phyloP scores from a whole-genome alignment of 352 stramenopile species.

The Phytophthora pini region DNA sequence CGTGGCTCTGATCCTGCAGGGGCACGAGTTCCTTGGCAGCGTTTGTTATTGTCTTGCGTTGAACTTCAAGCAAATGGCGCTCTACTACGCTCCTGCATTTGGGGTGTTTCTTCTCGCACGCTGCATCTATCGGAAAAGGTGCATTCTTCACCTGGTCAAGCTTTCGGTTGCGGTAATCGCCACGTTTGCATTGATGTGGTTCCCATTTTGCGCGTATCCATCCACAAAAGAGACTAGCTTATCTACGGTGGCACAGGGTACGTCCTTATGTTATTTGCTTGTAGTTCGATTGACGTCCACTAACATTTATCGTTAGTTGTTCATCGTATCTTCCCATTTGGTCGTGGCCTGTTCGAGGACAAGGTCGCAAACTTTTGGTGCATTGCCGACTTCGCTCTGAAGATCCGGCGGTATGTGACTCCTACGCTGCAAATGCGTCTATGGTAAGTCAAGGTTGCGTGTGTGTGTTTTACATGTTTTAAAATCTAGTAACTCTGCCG shows the following conservation, averaged over 20 bases:
- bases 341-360: constrained; percentile 97
- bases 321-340: constrained; percentile 95
- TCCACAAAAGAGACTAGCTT: constrained; percentile 52
- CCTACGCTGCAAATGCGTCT: constrained; percentile 71
- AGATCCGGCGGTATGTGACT: constrained; percentile 66
- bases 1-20: constrained; percentile 71
- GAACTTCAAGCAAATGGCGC: constrained; percentile 99
- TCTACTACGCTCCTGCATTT: constrained; percentile 97
- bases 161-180: constrained; percentile 88
- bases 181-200: constrained; percentile 92
- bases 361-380: constrained; percentile 98
- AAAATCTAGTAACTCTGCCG: constrained; percentile 6
- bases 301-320: constrained; percentile 67
- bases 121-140: constrained; percentile 68
- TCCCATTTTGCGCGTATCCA: constrained; percentile 86
- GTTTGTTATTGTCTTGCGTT: constrained; percentile 93
- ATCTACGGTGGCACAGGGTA: constrained; percentile 74
- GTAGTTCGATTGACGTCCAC: neutral
- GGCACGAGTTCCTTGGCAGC: constrained; percentile 85
- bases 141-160: constrained; percentile 66
- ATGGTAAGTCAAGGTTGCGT: constrained; percentile 47
- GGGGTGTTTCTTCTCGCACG: constrained; percentile 94
- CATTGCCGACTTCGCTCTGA: constrained; percentile 84
- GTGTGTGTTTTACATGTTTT: neutral
- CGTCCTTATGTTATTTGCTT: neutral